phyloP scores from a whole-genome alignment of 139 green algal species.

The Chlamydomonas urium region DNA sequence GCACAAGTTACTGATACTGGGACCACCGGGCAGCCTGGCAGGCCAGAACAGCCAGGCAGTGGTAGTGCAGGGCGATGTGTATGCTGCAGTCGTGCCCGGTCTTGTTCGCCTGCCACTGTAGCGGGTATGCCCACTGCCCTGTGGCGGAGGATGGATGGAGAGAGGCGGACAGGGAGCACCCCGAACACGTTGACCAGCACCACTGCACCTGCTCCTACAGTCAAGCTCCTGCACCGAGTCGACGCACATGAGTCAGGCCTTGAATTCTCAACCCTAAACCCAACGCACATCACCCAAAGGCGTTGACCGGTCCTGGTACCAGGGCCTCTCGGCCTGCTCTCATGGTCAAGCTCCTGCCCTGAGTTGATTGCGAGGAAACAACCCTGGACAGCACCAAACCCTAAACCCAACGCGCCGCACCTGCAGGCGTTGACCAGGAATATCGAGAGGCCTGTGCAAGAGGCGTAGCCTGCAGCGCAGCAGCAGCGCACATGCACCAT shows the following conservation, averaged over 20 bases:
- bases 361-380: background rate
- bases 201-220: too few relatives aligned
- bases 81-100: background rate
- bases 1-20: background rate
- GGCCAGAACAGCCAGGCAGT: background rate
- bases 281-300: too few relatives aligned
- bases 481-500: too few relatives aligned
- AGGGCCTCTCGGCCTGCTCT: background rate
- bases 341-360: background rate
- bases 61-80: background rate
- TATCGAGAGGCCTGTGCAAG: slow-evolving; percentile 53
- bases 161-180: too few relatives aligned
- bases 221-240: too few relatives aligned
- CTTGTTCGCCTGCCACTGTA: background rate
- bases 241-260: too few relatives aligned
- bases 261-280: too few relatives aligned
- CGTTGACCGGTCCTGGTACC: background rate
- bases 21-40: background rate
- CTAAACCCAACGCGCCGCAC: slow-evolving; percentile 22
- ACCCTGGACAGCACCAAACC: background rate
- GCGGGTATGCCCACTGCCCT: too few relatives aligned
- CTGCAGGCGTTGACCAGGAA: slow-evolving; percentile 55
- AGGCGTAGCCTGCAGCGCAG: slow-evolving; percentile 13
- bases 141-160: too few relatives aligned
- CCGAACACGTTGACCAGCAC: too few relatives aligned